phyloP scores from a whole-genome alignment of 2,329 filamentous ascomycete species.

The Alternaria atra region DNA sequence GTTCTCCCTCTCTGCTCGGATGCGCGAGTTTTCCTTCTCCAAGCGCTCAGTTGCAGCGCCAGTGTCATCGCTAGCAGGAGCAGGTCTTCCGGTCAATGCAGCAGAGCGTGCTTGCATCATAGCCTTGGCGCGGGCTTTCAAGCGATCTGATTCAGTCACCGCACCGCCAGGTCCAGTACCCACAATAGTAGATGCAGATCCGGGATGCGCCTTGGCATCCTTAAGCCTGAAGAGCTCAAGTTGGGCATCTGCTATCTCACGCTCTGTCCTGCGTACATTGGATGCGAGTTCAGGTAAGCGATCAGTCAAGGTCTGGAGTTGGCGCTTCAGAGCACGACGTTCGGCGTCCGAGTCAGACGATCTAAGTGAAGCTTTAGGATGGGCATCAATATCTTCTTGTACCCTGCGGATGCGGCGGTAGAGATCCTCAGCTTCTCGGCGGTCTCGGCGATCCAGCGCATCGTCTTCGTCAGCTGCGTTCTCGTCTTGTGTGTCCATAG shows the following conservation, averaged over 20 bases:
- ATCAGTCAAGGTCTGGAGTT: conserved; percentile 88
- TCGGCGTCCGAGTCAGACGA: conserved; percentile 85
- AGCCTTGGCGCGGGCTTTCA: conserved; percentile 93
- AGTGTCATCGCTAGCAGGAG: conserved; percentile 75
- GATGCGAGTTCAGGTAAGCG: conserved; percentile 92
- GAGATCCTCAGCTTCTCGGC: conserved; percentile 90
- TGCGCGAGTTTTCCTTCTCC: conserved; percentile 85
- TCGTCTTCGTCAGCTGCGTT: conserved; percentile 90
- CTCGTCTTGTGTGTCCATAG: conserved; percentile 96
- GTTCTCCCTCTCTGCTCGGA: conserved; percentile 86
- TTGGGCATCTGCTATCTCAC: conserved; percentile 88
- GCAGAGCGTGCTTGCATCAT: conserved; percentile 99
- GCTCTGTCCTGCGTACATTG: conserved; percentile 87
- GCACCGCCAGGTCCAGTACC: conserved; percentile 91
- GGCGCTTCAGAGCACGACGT: conserved; percentile 82
- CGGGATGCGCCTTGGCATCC: conserved; percentile 90
- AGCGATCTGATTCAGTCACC: conserved; percentile 90
- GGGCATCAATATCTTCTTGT: conserved; percentile 92
- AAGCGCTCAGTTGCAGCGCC: conserved; percentile 82
- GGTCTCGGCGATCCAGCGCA: conserved; percentile 86
- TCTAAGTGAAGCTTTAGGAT: conserved; percentile 75
- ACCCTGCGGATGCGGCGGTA: conserved; percentile 90
- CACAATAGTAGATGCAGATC: conserved; percentile 80
- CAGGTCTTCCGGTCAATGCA: conserved; percentile 85
- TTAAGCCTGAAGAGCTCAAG: conserved; percentile 92